Percentiles rank a stretch among this genome's conserved stretches.
These are phyloP conservation scores for Nannizziopsis arthrosporioides DNA, from an alignment of 2,329 filamentous ascomycete species.

Conservation along the genomic window DNA sequence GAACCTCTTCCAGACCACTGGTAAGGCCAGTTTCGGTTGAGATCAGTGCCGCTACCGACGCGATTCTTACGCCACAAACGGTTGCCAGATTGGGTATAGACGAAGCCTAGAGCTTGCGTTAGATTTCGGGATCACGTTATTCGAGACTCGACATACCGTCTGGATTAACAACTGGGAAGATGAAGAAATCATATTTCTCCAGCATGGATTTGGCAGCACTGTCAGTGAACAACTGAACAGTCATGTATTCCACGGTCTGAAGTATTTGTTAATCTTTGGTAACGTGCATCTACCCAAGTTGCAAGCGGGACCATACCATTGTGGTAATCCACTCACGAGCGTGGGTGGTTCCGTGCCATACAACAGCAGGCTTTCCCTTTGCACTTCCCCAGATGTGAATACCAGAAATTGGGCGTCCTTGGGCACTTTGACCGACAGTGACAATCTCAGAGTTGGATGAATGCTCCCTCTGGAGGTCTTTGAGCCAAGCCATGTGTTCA, in stretches of 20 bases:
- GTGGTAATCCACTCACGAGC: constrained; percentile 50
- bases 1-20: constrained; percentile 41
- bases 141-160: constrained; percentile 35
- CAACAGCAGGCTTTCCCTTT: constrained; percentile 42
- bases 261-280: not conserved
- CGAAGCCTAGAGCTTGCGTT: constrained; percentile 37
- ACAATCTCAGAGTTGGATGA: constrained; percentile 41
- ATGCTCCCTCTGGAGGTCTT: constrained; percentile 37
- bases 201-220: constrained; percentile 37
- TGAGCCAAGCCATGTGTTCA: constrained; percentile 42
- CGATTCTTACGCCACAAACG: constrained; percentile 54
- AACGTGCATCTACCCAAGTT: not conserved
- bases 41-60: constrained; percentile 40
- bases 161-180: constrained; percentile 52
- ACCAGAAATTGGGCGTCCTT: constrained; percentile 36
- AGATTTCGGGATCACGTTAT: not conserved
- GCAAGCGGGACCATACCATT: constrained; percentile 29
- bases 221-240: constrained; percentile 38
- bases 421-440: constrained; percentile 37
- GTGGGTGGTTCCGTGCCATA: constrained; percentile 49
- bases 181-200: constrained; percentile 54
- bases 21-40: constrained; percentile 49
- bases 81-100: constrained; percentile 46
- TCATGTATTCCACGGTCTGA: constrained; percentile 38
- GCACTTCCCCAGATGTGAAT: constrained; percentile 43